A percentile compares a stretch with the other conserved stretches of the same genome.
phyloP scores from a whole-genome alignment of 176 grass and related monocot species.

The Triticum aestivum region IWGSC_CS_RefSeq_v2.1 NC_057803.1:416562774-416563273 shows the following conservation, averaged over 20 bases:
- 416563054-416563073: neutral
- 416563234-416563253: no score
- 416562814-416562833: slow-evolving; percentile 93
- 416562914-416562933: slow-evolving; percentile 96
- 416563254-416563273: no score
- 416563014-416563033: neutral
- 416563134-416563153: slow-evolving; percentile 81
- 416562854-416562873: slow-evolving; percentile 96
- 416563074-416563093: slow-evolving; percentile 31
- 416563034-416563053: neutral
- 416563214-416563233: no score
- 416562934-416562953: slow-evolving; percentile 99
- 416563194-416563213: no score
- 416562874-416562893: slow-evolving; percentile 89
- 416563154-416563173: no score
- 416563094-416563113: slow-evolving; percentile 97
- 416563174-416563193: no score
- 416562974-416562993: neutral
- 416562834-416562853: slow-evolving; percentile 88
- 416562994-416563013: neutral
- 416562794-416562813: slow-evolving; percentile 75
- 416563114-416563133: slow-evolving; percentile 92
- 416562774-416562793: slow-evolving; percentile 95
- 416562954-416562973: slow-evolving; percentile 5
- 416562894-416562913: slow-evolving; percentile 85